Evolutionary conservation across 768 basidiomycete genomes (phyloP).

Genomic region (Trametes elegans): DNA sequence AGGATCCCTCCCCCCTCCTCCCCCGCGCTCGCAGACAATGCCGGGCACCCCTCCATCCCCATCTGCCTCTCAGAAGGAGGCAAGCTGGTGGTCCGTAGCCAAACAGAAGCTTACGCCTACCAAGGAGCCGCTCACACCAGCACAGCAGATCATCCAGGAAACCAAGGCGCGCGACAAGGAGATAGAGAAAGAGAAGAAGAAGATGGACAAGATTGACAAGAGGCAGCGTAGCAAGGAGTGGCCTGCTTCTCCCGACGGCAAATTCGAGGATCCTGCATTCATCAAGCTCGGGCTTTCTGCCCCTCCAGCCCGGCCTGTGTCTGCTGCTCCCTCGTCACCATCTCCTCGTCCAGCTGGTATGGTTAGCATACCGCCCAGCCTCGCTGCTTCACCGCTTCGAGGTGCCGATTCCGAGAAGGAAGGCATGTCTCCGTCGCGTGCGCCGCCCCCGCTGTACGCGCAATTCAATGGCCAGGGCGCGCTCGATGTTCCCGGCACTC

Average conservation of each 20-base stretch:
- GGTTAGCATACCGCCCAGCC: conserved; percentile 49
- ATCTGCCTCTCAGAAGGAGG: conserved; percentile 62
- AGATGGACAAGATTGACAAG: conserved; percentile 23
- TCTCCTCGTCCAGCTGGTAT: conserved; percentile 55
- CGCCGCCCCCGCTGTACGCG: conserved; percentile 71
- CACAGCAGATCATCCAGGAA: conserved; percentile 78
- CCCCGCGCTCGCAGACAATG: conserved; percentile 52
- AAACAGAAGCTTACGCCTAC: conserved; percentile 78
- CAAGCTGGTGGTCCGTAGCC: conserved; percentile 71
- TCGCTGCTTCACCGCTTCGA: conserved; percentile 67
- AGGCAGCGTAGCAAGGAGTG: conserved; percentile 40
- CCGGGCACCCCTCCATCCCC: conserved; percentile 57
- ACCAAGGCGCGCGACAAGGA: conserved; percentile 67
- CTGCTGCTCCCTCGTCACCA: conserved; percentile 59
- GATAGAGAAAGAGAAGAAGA: conserved; percentile 42
- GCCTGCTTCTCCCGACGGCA: conserved; percentile 52
- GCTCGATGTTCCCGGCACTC: conserved; percentile 71
- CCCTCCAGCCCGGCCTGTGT: conserved; percentile 46
- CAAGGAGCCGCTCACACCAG: conserved; percentile 78
- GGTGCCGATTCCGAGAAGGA: conserved; percentile 34
- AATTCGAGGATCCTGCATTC: conserved; percentile 56
- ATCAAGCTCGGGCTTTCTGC: conserved; percentile 50
- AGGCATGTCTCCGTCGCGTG: conserved; percentile 48
- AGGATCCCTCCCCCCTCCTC: conserved; percentile 49
- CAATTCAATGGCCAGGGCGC: conserved; percentile 71